A percentile compares a stretch with the other conserved stretches of the same genome.
Conservation (phyloP, 306 rosid genomes). For the Sechiopsis laciniata region DNA sequence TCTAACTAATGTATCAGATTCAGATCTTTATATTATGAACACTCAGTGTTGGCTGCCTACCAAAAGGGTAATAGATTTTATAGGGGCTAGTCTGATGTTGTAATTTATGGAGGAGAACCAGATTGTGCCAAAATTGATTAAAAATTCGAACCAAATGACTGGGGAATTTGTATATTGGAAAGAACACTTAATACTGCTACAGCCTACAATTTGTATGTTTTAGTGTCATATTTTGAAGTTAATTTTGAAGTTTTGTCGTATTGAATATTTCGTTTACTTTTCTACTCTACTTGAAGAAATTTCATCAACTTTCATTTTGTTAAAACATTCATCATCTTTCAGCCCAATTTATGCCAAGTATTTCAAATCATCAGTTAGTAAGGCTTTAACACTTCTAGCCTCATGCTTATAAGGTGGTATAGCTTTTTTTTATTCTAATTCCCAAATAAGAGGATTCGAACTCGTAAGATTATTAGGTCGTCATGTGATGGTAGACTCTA, state of each 20-base stretch:
- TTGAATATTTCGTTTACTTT: background rate
- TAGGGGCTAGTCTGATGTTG: conserved; percentile 17
- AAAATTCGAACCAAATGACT: background rate
- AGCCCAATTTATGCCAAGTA: no score
- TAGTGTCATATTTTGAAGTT: background rate
- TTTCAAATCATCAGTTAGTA: no score
- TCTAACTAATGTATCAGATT: conserved; percentile 17
- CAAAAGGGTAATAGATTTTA: conserved; percentile 7
- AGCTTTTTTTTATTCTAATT: no score
- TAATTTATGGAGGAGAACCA: conserved; percentile 15
- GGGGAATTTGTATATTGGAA: conserved; percentile 13
- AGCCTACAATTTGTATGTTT: background rate
- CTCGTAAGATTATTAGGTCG: no score
- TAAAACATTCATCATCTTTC: no score
- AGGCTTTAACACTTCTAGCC: no score
- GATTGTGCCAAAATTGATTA: conserved; percentile 6
- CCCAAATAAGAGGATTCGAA: no score
- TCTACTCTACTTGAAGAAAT: background rate
- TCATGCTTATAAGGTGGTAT: no score
- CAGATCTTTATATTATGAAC: conserved; percentile 14
- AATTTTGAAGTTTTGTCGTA: background rate
- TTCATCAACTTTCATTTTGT: background rate
- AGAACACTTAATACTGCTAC: conserved; percentile 1
- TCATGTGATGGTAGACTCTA: no score
- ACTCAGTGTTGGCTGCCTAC: conserved; percentile 18